These are phyloP conservation scores for Candida alai DNA, from an alignment of 805 yeast genomes.

Conservation along the genomic window DNA sequence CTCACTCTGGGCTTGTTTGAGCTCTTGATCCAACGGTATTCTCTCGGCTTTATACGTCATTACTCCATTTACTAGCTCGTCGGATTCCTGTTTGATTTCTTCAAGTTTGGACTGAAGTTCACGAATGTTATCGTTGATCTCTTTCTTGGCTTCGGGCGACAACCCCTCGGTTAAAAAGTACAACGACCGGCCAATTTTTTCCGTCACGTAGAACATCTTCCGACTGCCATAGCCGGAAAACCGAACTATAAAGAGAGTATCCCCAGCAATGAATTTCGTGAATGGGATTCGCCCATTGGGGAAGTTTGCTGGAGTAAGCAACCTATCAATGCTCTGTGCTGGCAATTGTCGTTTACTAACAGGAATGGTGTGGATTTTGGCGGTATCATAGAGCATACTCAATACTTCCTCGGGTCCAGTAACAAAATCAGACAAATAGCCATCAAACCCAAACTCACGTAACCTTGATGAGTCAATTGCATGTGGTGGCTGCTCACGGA, in stretches of 20 bases:
- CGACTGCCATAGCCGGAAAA: slow-evolving; percentile 63
- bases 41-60: slow-evolving; percentile 6
- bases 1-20: slow-evolving; percentile 7
- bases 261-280: slow-evolving; percentile 58
- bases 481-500: slow-evolving; percentile 16
- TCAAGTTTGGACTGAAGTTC: slow-evolving; percentile 7
- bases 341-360: slow-evolving; percentile 48
- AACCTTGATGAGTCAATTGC: slow-evolving; percentile 31
- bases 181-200: slow-evolving; percentile 25
- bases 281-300: slow-evolving; percentile 43
- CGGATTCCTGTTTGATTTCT: slow-evolving; percentile 11
- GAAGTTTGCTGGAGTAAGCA: slow-evolving; percentile 22
- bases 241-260: slow-evolving; percentile 45
- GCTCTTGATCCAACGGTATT: slow-evolving; percentile 9
- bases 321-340: slow-evolving; percentile 32
- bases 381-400: slow-evolving; percentile 60
- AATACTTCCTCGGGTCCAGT: slow-evolving; percentile 71
- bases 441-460: slow-evolving; percentile 65
- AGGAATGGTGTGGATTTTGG: slow-evolving; percentile 55
- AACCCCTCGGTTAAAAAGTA: slow-evolving; percentile 32
- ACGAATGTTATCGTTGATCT: slow-evolving; percentile 1
- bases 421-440: slow-evolving; percentile 67
- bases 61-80: slow-evolving; percentile 4
- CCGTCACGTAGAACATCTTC: slow-evolving; percentile 45
- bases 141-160: slow-evolving; percentile 19